Base-by-base conservation (phyloP, 108 stramenopile species). In the Cylindrotheca fusiformis region DNA sequence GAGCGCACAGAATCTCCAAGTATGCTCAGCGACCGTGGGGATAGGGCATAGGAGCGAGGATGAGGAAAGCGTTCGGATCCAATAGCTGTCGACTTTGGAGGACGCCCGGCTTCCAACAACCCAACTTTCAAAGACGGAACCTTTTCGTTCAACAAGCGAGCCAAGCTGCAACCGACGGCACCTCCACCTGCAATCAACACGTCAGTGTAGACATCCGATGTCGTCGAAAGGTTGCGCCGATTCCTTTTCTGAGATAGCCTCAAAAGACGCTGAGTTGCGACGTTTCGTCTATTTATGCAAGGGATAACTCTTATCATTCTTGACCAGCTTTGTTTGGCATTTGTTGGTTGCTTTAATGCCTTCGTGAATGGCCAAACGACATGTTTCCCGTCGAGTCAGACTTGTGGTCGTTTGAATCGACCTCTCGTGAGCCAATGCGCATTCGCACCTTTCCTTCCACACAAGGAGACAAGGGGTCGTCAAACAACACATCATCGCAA, bases 21-120 rank as follows among this genome's bases (percentile, higher is more conserved):
- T 25, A 79, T 58, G 3, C 77, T 58, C 27, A 89, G 63, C 33
- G 84, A 86, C 1, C 72, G 65, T 0, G 91, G 91, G 14, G 91
- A 93, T 1, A 93, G 63, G 2, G 91, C 91, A 58, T 93, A 93
- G 8, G 91, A 87, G 48, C 91, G 82, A n/a, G 91, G 78, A 71
- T 84, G 65, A 1, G 91, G 91, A 14, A 76, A 53, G 44, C 66
- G 47, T 18, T 47, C 48, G 1, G 53, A 48, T 14, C 44, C 17
- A 18, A 68, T 33, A 14, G 52, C 31, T 26, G 74, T 58, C n/a
- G 74, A 63, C 27, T 72, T 63, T 25, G 74, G 65, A 26, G 84
- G 62, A 47, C 58, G 74, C 28, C 75, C 65, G 12, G 82, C 68
- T 52, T 79, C 78, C 49, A 82, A 24, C 18, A 82, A 21, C 22